phyloP scores from a whole-genome alignment of 495 filamentous ascomycete species.

The Neurospora hispaniola region DNA sequence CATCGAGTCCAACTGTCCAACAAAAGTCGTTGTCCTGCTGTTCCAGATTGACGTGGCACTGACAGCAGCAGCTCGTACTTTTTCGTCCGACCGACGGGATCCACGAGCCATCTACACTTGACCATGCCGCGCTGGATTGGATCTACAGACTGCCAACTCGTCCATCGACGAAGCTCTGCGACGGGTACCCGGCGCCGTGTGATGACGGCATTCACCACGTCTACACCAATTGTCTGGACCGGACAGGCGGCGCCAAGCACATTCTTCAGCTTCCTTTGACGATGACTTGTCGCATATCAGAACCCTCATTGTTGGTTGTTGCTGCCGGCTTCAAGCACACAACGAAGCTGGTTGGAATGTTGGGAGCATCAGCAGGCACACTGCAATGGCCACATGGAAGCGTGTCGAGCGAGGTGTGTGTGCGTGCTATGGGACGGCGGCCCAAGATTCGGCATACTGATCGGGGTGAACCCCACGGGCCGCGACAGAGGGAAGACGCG shows the following conservation, averaged over 20 bases:
- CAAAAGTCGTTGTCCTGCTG: not conserved
- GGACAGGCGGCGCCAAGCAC: not conserved
- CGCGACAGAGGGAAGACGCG: not conserved
- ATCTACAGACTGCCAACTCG: not conserved
- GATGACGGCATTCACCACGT: not conserved
- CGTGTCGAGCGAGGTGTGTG: not conserved
- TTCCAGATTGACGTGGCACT: conserved; percentile 1
- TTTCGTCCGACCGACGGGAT: not conserved
- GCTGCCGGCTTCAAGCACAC: not conserved
- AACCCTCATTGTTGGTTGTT: not conserved
- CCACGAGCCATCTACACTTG: not conserved
- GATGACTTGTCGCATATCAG: not conserved
- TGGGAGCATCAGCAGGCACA: not conserved
- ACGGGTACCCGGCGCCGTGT: not conserved
- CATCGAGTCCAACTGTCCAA: not conserved
- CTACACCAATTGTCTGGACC: not conserved
- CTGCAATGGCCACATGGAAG: not conserved
- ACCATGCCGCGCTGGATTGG: not conserved
- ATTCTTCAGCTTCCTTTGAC: not conserved
- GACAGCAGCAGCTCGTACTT: not conserved
- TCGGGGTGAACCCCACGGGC: not conserved
- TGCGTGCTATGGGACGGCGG: not conserved
- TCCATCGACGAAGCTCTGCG: not conserved
- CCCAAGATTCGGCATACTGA: not conserved
- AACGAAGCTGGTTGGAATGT: not conserved